Evolutionary conservation across 352 stramenopile genomes (phyloP).

Genomic region (Pythium grandisporangium): DNA sequence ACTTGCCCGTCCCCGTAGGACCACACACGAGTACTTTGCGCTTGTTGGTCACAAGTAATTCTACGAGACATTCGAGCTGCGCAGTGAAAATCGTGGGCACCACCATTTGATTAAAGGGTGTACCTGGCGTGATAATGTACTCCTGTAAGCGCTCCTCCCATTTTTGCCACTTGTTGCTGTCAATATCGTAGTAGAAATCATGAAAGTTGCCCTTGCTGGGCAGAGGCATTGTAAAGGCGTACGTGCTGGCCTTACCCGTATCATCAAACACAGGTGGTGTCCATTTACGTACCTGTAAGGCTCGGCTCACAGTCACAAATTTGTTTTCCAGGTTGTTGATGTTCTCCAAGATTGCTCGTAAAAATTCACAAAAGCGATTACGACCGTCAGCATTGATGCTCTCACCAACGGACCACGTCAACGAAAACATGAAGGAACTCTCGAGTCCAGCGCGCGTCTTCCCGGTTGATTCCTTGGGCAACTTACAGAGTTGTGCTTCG

Average conservation of each 20-base stretch:
- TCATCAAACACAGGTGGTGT: constrained; percentile 60
- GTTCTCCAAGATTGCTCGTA: constrained; percentile 69
- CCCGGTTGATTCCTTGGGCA: constrained; percentile 55
- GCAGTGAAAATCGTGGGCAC: constrained; percentile 92
- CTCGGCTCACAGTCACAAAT: constrained; percentile 64
- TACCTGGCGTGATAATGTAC: constrained; percentile 80
- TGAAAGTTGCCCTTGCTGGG: constrained; percentile 72
- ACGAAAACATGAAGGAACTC: constrained; percentile 84
- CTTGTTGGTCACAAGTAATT: constrained; percentile 73
- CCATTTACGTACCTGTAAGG: constrained; percentile 80
- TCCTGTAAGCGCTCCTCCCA: constrained; percentile 87
- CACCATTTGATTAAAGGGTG: constrained; percentile 89
- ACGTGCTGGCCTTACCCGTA: constrained; percentile 12
- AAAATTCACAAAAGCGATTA: constrained; percentile 73
- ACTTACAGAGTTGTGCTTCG: constrained; percentile 64
- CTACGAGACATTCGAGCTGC: constrained; percentile 84
- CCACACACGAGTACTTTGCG: constrained; percentile 88
- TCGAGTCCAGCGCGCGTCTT: constrained; percentile 67
- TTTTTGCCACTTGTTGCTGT: constrained; percentile 81
- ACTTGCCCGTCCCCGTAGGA: constrained; percentile 91
- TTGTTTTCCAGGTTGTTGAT: constrained; percentile 59
- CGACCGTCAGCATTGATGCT: constrained; percentile 66
- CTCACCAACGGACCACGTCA: constrained; percentile 88
- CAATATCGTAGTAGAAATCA: constrained; percentile 83
- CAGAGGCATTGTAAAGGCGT: constrained; percentile 34